Conservation (phyloP, 2,329 filamentous ascomycete genomes). For the Ascochyta viciae-villosae region DNA sequence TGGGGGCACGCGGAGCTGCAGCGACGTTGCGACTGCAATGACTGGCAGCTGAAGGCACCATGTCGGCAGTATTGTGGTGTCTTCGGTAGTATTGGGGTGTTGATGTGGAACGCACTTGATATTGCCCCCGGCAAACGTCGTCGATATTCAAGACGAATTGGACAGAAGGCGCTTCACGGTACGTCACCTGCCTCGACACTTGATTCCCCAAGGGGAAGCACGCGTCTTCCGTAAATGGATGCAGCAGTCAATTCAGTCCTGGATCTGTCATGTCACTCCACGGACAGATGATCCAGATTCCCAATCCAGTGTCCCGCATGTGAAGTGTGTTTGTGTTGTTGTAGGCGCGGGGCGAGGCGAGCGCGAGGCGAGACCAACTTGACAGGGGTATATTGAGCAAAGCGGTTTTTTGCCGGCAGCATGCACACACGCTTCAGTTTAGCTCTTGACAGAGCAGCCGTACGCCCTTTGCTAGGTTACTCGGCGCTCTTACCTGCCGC, state of each 20-base stretch:
- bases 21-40: conserved; percentile 8
- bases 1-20: conserved; percentile 12
- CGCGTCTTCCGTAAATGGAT: not conserved
- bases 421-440: conserved; percentile 6
- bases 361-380: not conserved
- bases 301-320: not conserved
- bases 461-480: not conserved
- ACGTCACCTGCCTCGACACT: not conserved
- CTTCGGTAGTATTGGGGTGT: conserved; percentile 1
- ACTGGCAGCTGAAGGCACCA: conserved; percentile 9
- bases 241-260: not conserved
- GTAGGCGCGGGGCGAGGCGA: not conserved
- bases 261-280: not conserved
- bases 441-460: not conserved
- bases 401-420: not conserved
- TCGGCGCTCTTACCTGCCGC: conserved; percentile 2
- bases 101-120: not conserved
- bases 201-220: not conserved
- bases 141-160: not conserved
- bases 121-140: not conserved
- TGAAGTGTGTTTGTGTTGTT: conserved; percentile 1
- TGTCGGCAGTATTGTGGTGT: conserved; percentile 3
- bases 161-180: not conserved
- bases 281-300: not conserved
- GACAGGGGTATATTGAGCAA: conserved; percentile 1